Evolutionary conservation across 768 basidiomycete species (phyloP).

Genomic region (Pleurotus djamor): DNA sequence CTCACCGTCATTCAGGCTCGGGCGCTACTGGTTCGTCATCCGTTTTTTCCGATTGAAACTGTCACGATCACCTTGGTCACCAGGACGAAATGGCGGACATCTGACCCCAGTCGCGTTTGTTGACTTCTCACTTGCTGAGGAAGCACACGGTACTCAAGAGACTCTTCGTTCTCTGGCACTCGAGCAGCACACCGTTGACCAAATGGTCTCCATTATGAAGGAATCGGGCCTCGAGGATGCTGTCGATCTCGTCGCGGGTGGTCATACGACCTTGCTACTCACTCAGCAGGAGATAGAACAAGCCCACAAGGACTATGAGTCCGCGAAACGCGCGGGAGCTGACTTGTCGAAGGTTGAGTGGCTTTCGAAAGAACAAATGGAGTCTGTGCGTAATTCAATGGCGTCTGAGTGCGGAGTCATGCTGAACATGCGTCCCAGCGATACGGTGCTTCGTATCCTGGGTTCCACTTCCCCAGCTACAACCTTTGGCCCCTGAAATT

Average conservation of each 20-base stretch:
- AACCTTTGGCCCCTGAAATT: constrained; percentile 84
- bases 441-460: constrained; percentile 52
- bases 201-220: constrained; percentile 48
- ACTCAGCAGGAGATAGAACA: constrained; percentile 39
- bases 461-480: constrained; percentile 45
- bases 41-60: not conserved
- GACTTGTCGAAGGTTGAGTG: constrained; percentile 41
- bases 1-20: constrained; percentile 41
- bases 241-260: constrained; percentile 64
- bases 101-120: constrained; percentile 50
- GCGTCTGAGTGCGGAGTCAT: constrained; percentile 1
- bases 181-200: constrained; percentile 52
- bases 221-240: constrained; percentile 36
- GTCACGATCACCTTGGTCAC: not conserved
- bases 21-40: constrained; percentile 67
- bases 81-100: constrained; percentile 82
- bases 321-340: constrained; percentile 52
- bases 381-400: constrained; percentile 33
- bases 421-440: constrained; percentile 16
- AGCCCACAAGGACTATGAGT: constrained; percentile 43
- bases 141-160: constrained; percentile 48
- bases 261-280: constrained; percentile 48
- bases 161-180: constrained; percentile 51
- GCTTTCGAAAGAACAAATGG: constrained; percentile 44
- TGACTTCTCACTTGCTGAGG: constrained; percentile 37